A percentile compares a stretch with the other conserved stretches of the same genome.
Evolutionary conservation across 2,329 filamentous ascomycete genomes (phyloP).

Genomic region (Sporothrix globosa): DNA sequence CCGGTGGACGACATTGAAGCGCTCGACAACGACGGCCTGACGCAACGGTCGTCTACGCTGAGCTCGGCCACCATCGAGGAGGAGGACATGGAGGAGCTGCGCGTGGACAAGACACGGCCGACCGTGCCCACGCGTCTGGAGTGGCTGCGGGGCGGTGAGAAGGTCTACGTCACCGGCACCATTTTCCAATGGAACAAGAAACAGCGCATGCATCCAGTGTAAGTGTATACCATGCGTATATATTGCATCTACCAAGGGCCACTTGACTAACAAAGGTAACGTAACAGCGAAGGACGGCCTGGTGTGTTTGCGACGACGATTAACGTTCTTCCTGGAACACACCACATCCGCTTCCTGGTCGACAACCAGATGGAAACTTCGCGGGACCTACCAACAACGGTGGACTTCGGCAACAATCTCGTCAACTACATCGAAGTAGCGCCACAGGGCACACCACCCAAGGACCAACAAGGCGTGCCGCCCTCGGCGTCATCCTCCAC

Average conservation of each 20-base stretch:
- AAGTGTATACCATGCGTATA: conserved; percentile 53
- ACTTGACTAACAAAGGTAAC: conserved; percentile 6
- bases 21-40: conserved; percentile 53
- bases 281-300: conserved; percentile 55
- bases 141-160: conserved; percentile 82
- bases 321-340: conserved; percentile 86
- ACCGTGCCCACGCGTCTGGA: conserved; percentile 83
- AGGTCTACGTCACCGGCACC: conserved; percentile 94
- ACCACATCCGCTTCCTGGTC: conserved; percentile 95
- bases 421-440: conserved; percentile 98
- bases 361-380: conserved; percentile 93
- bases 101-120: conserved; percentile 72
- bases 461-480: conserved; percentile 8
- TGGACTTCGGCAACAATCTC: conserved; percentile 96
- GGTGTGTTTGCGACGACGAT: conserved; percentile 76
- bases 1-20: conserved; percentile 57
- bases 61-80: conserved; percentile 60
- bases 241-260: not conserved
- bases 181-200: conserved; percentile 98
- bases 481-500: conserved; percentile 2
- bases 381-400: conserved; percentile 84
- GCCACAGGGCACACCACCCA: conserved; percentile 65
- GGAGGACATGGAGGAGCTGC: conserved; percentile 74
- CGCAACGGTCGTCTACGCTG: conserved; percentile 60
- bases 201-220: conserved; percentile 83